Conservation (phyloP, 2,329 filamentous ascomycete species). For the Cercospora nicotianae region DNA sequence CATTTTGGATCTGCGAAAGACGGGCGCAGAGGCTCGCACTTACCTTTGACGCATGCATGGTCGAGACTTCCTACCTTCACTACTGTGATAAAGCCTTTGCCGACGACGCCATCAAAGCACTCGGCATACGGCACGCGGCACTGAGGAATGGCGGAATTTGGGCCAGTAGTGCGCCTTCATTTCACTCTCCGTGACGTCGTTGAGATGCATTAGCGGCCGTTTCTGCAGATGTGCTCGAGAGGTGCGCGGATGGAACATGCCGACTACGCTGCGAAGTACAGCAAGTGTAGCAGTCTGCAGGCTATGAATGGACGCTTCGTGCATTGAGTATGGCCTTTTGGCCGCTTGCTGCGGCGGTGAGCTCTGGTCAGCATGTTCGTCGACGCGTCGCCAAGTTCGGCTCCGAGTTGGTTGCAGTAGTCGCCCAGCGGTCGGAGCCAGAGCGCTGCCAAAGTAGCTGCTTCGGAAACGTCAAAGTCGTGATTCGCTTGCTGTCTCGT, state of each 20-base stretch:
- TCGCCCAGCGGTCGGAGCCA: neutral
- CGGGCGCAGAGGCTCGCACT: neutral
- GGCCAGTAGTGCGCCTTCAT: neutral
- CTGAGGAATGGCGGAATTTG: neutral
- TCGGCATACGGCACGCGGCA: neutral
- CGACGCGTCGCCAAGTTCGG: neutral
- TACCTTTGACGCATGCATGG: neutral
- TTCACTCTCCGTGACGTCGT: neutral
- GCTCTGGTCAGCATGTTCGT: neutral
- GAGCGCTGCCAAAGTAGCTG: too few relatives aligned
- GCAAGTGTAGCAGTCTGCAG: neutral
- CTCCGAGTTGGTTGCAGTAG: neutral
- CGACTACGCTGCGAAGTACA: neutral
- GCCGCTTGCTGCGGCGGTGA: neutral
- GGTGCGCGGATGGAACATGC: neutral
- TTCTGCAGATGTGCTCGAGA: neutral
- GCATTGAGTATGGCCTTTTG: neutral
- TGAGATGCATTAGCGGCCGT: neutral
- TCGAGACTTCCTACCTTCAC: neutral
- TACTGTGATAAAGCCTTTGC: neutral
- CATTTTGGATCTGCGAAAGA: neutral
- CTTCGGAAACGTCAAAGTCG: neutral
- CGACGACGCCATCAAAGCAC: neutral
- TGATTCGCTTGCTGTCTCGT: neutral
- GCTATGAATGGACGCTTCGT: neutral